A percentile compares a stretch with the other conserved stretches of the same genome.
Evolutionary conservation across 208 protist species (phyloP).

Genomic region (Leishmania major): DNA sequence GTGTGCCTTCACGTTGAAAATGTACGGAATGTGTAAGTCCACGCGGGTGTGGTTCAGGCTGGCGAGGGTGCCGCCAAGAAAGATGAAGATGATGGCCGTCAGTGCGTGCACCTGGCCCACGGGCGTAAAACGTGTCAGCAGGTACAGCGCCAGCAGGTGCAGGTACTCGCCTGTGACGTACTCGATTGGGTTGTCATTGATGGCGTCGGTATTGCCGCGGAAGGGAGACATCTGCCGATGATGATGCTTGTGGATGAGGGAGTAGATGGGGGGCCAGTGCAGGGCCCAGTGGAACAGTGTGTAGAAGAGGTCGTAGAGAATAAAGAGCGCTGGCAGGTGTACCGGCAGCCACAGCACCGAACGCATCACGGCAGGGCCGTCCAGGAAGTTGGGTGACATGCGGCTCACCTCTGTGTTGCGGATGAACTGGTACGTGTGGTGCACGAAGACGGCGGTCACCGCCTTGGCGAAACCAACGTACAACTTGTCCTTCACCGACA

Average conservation of each 20-base stretch:
- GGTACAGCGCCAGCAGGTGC: conserved; percentile 80
- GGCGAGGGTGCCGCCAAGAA: conserved; percentile 82
- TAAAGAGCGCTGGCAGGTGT: conserved; percentile 62
- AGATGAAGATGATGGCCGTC: conserved; percentile 71
- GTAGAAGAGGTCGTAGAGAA: conserved; percentile 94
- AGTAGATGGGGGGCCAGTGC: conserved; percentile 86
- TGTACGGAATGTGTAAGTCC: conserved; percentile 74
- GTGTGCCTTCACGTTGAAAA: conserved; percentile 88
- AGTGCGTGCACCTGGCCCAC: conserved; percentile 67
- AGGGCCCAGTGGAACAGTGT: conserved; percentile 86
- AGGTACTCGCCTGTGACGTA: conserved; percentile 90
- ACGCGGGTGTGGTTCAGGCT: conserved; percentile 92
- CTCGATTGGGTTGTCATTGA: conserved; percentile 93
- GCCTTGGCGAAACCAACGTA: conserved; percentile 63
- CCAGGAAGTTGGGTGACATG: conserved; percentile 46
- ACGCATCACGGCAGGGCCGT: conserved; percentile 24
- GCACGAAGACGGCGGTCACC: conserved; percentile 67
- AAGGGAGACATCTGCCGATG: conserved; percentile 90
- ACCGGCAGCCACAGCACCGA: conserved; percentile 58
- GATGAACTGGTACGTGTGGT: conserved; percentile 61
- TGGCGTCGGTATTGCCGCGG: conserved; percentile 88
- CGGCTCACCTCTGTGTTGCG: conserved; percentile 47
- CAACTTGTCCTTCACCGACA: conserved; percentile 54
- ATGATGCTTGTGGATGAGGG: conserved; percentile 91
- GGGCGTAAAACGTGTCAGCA: conserved; percentile 64